phyloP scores from a whole-genome alignment of 2,329 filamentous ascomycete genomes.

The Fusarium nanum region DNA sequence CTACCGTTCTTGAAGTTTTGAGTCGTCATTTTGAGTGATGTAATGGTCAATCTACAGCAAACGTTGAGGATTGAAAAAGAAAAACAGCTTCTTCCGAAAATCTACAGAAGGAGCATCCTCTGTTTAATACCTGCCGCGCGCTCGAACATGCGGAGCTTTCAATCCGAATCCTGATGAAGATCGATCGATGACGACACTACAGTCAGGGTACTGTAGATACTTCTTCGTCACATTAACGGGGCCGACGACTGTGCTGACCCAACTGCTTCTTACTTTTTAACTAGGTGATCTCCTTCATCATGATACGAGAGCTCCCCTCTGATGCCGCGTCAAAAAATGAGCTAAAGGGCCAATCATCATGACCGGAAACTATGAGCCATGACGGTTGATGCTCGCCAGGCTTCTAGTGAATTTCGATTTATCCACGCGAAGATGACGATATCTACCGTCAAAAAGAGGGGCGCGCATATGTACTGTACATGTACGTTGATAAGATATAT shows the following conservation, averaged over 20 bases:
- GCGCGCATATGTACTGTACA: not conserved
- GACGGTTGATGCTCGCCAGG: not conserved
- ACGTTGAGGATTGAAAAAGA: not conserved
- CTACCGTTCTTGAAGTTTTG: constrained; percentile 42
- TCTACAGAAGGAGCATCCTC: not conserved
- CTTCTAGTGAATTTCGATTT: not conserved
- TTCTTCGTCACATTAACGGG: constrained; percentile 38
- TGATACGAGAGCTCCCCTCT: not conserved
- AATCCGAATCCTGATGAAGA: constrained; percentile 36
- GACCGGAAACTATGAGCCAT: not conserved
- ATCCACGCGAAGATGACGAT: constrained; percentile 19
- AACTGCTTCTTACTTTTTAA: not conserved
- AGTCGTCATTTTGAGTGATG: constrained; percentile 36
- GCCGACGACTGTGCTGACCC: constrained; percentile 3
- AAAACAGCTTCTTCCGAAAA: not conserved
- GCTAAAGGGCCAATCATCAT: constrained; percentile 16
- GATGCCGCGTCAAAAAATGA: not conserved
- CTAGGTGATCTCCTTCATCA: not conserved
- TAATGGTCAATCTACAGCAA: not conserved
- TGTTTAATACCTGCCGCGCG: constrained; percentile 23
- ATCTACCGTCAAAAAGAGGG: constrained; percentile 9
- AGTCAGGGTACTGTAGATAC: constrained; percentile 11
- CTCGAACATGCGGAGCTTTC: constrained; percentile 29
- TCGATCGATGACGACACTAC: constrained; percentile 46
- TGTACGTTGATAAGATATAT: not conserved